Conservation (phyloP, 257 asterid genomes). For the Solanum sparsipilum region DNA sequence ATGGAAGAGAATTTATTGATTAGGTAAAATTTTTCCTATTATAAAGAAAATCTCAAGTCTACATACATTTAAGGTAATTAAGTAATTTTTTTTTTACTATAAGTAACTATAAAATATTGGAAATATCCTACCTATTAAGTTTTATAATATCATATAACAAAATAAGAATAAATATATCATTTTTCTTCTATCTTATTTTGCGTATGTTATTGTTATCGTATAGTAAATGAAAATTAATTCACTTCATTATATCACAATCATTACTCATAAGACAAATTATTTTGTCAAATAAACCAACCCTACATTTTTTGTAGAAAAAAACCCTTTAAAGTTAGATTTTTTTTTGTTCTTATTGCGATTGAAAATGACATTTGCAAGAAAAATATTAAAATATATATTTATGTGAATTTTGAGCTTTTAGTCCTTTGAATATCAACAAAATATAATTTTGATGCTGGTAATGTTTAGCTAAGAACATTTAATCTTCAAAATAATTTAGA, state of each 20-base stretch:
- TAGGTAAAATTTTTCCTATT: not conserved
- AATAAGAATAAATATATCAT: too few species aligned
- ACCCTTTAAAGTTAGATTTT: not conserved
- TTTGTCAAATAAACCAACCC: not conserved
- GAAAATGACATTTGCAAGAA: not conserved
- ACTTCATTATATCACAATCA: not conserved
- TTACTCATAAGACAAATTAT: not conserved
- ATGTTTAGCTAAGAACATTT: not conserved
- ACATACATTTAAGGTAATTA: not conserved
- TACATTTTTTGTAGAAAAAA: not conserved
- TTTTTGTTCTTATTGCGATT: not conserved
- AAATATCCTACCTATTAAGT: not conserved
- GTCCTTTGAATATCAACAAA: not conserved
- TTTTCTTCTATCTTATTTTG: too few species aligned
- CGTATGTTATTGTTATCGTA: too few species aligned
- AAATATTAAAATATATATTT: not conserved
- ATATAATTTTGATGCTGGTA: not conserved
- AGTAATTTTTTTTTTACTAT: not conserved
- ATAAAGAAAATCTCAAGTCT: not conserved
- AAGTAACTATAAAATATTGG: not conserved
- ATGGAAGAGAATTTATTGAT: not conserved
- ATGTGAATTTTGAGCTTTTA: not conserved
- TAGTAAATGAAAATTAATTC: not conserved
- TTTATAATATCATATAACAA: too few species aligned
- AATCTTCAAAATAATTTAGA: not conserved